phyloP scores from a whole-genome alignment of 2,329 filamentous ascomycete genomes.

The Proliferodiscus dingleyae region DNA sequence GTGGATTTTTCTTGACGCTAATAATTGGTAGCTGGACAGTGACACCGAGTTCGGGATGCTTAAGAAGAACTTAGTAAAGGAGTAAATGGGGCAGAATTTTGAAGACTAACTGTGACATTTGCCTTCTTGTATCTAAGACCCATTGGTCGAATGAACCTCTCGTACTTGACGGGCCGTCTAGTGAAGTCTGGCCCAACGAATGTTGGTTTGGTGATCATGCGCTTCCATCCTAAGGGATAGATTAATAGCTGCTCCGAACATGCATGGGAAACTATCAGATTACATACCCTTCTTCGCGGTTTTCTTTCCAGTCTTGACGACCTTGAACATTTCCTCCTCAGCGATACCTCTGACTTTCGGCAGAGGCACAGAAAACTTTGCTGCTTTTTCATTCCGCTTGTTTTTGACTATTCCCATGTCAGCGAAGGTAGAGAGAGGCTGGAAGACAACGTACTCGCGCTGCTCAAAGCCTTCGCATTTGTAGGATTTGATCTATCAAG shows the following conservation, averaged over 20 bases:
- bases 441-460: slow-evolving; percentile 46
- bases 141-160: slow-evolving; percentile 70
- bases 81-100: neutral
- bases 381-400: slow-evolving; percentile 89
- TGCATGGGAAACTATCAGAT: neutral
- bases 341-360: slow-evolving; percentile 89
- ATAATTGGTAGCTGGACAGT: slow-evolving; percentile 82
- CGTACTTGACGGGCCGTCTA: slow-evolving; percentile 70
- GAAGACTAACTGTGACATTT: slow-evolving; percentile 47
- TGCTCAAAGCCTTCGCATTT: slow-evolving; percentile 65
- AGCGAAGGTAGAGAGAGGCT: neutral
- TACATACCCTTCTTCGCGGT: slow-evolving; percentile 55
- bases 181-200: slow-evolving; percentile 82
- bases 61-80: neutral
- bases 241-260: neutral
- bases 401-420: slow-evolving; percentile 61
- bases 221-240: slow-evolving; percentile 50
- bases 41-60: slow-evolving; percentile 70
- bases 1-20: slow-evolving; percentile 76
- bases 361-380: slow-evolving; percentile 85
- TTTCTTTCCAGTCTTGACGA: slow-evolving; percentile 95
- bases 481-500: slow-evolving; percentile 68
- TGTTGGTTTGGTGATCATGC: slow-evolving; percentile 67
- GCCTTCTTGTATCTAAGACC: slow-evolving; percentile 76
- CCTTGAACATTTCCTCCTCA: slow-evolving; percentile 81